phyloP scores from a whole-genome alignment of 208 protist genomes.

The Trypanosoma rangeli region DNA sequence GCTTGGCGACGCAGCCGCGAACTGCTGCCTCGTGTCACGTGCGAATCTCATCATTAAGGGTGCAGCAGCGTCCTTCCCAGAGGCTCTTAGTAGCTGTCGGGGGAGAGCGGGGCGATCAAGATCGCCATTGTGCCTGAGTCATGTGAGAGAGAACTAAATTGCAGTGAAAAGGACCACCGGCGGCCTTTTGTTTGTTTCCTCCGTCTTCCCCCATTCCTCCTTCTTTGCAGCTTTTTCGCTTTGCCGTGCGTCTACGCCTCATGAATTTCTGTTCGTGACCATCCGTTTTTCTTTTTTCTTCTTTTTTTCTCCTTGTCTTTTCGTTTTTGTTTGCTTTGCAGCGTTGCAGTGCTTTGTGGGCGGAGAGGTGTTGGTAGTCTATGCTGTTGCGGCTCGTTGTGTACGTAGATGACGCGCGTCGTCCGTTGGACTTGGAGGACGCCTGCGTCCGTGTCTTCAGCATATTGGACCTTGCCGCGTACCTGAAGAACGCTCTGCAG shows the following conservation, averaged over 20 bases:
- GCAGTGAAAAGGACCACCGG: background rate
- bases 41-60: conserved; percentile 83
- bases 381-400: conserved; percentile 19
- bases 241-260: too few species aligned
- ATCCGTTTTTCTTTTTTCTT: conserved; percentile 4
- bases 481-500: conserved; percentile 17
- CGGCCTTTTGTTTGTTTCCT: conserved; percentile 16
- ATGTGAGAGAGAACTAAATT: conserved; percentile 63
- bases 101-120: conserved; percentile 14
- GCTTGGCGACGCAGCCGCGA: background rate
- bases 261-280: too few species aligned
- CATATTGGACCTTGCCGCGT: conserved; percentile 2
- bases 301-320: conserved; percentile 12
- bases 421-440: conserved; percentile 6
- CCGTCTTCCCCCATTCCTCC: too few species aligned
- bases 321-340: conserved; percentile 10
- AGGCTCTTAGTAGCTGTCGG: conserved; percentile 1
- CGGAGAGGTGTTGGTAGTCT: background rate
- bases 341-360: background rate
- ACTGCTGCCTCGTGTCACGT: background rate
- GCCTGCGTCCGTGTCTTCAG: conserved; percentile 7
- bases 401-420: conserved; percentile 17
- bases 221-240: background rate
- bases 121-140: conserved; percentile 79
- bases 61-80: conserved; percentile 27